These are phyloP conservation scores for Apiotrichum montevideense DNA, from an alignment of 1,284 basidiomycete species.

Conservation along the genomic window DNA sequence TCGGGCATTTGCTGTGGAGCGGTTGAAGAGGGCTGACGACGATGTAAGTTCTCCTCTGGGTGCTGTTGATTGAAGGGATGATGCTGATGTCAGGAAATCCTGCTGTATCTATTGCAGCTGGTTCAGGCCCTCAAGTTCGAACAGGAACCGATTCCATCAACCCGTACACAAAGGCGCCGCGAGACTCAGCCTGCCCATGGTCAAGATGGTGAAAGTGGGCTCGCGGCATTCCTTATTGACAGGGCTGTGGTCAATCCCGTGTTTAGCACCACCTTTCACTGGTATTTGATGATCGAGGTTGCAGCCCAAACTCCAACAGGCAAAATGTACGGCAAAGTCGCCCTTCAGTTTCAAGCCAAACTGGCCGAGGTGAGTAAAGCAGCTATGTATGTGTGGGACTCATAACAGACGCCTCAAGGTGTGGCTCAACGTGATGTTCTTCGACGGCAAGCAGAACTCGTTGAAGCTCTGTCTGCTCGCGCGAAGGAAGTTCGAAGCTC, in stretches of 20 bases:
- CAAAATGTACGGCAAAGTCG: slow-evolving; percentile 86
- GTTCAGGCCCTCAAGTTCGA: slow-evolving; percentile 98
- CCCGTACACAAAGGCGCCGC: slow-evolving; percentile 54
- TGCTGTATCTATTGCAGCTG: slow-evolving; percentile 88
- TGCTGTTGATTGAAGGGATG: neutral
- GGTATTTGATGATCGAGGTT: slow-evolving; percentile 96
- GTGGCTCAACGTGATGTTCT: slow-evolving; percentile 72
- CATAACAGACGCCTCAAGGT: slow-evolving; percentile 65
- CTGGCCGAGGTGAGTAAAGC: slow-evolving; percentile 61
- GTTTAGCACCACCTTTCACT: slow-evolving; percentile 86
- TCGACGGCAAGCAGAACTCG: slow-evolving; percentile 75
- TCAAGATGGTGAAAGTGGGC: slow-evolving; percentile 62
- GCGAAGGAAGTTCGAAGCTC: slow-evolving; percentile 81
- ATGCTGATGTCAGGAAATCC: slow-evolving; percentile 63
- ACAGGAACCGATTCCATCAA: slow-evolving; percentile 15
- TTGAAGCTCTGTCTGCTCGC: slow-evolving; percentile 72
- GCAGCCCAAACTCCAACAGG: slow-evolving; percentile 65
- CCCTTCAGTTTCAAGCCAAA: slow-evolving; percentile 78
- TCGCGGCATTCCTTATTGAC: slow-evolving; percentile 83
- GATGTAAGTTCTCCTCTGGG: slow-evolving; percentile 57
- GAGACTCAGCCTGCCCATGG: slow-evolving; percentile 7
- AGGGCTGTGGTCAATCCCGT: slow-evolving; percentile 75
- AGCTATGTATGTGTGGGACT: slow-evolving; percentile 68
- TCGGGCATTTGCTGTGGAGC: slow-evolving; percentile 85
- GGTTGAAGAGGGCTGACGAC: slow-evolving; percentile 85